These are phyloP conservation scores for Aspergillus egyptiacus DNA, from an alignment of 495 filamentous ascomycete species.

Conservation along the genomic window DNA sequence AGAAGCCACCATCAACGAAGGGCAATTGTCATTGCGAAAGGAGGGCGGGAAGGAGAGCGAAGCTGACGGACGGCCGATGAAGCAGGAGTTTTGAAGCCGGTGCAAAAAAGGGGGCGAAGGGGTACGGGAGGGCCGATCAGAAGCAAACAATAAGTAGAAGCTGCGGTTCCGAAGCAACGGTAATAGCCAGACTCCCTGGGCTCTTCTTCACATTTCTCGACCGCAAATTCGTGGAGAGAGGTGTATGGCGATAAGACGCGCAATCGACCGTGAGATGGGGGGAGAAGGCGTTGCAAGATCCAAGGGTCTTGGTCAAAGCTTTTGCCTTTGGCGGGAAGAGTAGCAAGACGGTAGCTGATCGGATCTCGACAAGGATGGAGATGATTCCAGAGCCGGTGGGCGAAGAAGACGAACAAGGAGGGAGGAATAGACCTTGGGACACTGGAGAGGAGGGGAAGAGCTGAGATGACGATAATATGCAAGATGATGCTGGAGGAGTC, in stretches of 20 bases:
- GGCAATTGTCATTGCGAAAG: conserved; percentile 19
- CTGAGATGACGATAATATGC: conserved; percentile 11
- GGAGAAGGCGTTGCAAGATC: background rate
- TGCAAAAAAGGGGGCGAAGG: conserved; percentile 21
- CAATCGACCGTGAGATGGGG: background rate
- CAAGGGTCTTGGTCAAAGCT: conserved; percentile 1
- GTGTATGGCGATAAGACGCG: conserved; percentile 3
- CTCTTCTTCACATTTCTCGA: conserved; percentile 9
- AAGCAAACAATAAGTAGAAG: conserved; percentile 6
- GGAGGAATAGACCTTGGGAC: background rate
- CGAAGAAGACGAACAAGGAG: background rate
- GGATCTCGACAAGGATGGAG: background rate
- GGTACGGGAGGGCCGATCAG: conserved; percentile 16
- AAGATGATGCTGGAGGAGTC: conserved; percentile 10
- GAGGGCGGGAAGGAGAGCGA: conserved; percentile 8
- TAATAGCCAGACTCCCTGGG: background rate
- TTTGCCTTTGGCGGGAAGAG: conserved; percentile 3
- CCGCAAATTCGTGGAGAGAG: background rate
- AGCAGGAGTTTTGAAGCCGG: conserved; percentile 12
- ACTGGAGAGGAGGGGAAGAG: background rate
- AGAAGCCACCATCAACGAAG: conserved; percentile 14
- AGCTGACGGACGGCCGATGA: conserved; percentile 11
- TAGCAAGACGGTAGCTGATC: background rate
- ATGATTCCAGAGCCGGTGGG: background rate
- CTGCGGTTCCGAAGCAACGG: background rate